phyloP scores from a whole-genome alignment of 805 yeast genomes.

The Metschnikowia baotianmanensis region DNA sequence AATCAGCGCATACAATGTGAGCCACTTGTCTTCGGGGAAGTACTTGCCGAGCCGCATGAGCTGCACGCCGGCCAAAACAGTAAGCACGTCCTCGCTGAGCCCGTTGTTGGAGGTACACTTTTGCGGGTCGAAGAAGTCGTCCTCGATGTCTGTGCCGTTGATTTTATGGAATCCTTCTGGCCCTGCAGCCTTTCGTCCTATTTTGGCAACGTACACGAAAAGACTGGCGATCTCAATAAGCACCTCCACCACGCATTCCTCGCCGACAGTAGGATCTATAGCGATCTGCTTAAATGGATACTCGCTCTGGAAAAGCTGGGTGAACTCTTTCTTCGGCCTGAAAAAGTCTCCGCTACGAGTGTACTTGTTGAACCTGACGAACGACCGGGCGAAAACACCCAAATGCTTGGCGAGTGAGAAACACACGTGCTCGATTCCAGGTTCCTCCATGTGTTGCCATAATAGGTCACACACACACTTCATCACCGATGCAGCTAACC shows the following conservation, averaged over 20 bases:
- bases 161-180: constrained; percentile 44
- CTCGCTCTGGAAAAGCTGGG: constrained; percentile 63
- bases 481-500: constrained; percentile 62
- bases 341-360: constrained; percentile 47
- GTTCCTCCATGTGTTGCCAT: constrained; percentile 31
- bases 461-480: constrained; percentile 45
- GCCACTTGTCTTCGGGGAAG: constrained; percentile 72
- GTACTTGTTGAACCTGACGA: constrained; percentile 51
- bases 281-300: constrained; percentile 65
- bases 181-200: constrained; percentile 43
- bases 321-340: constrained; percentile 61
- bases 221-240: constrained; percentile 66
- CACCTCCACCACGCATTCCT: constrained; percentile 66
- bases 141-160: constrained; percentile 29
- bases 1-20: constrained; percentile 59
- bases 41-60: constrained; percentile 51
- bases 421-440: constrained; percentile 35
- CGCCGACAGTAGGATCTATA: constrained; percentile 71
- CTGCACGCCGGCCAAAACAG: constrained; percentile 49
- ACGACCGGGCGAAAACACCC: constrained; percentile 51
- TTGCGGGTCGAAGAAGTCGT: constrained; percentile 41
- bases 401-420: constrained; percentile 50
- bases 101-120: constrained; percentile 42
- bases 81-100: constrained; percentile 40
- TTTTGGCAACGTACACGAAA: constrained; percentile 53